phyloP scores from a whole-genome alignment of 2,329 filamentous ascomycete genomes.

The Tolypocladium capitatum region DNA sequence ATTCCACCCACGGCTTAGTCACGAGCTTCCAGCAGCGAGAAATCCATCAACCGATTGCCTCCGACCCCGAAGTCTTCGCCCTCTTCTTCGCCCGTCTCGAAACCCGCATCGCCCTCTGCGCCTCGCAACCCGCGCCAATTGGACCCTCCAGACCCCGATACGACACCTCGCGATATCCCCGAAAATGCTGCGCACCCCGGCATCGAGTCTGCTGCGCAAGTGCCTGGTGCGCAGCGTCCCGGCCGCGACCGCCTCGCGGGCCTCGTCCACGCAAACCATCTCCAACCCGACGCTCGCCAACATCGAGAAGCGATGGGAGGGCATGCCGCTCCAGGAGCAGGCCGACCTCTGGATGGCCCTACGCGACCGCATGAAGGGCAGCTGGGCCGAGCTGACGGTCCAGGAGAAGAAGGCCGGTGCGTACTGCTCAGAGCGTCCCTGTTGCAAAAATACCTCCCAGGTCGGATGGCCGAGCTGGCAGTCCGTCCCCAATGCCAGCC shows the following conservation, averaged over 20 bases:
- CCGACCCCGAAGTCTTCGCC: constrained; percentile 10
- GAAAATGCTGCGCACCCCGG: constrained; percentile 42
- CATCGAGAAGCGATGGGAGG: constrained; percentile 99
- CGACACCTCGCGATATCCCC: constrained; percentile 8
- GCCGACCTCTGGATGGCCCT: constrained; percentile 98
- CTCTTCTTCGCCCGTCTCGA: constrained; percentile 10
- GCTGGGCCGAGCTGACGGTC: constrained; percentile 88
- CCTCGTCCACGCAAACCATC: constrained; percentile 74
- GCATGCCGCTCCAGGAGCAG: constrained; percentile 96
- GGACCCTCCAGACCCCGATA: constrained; percentile 10
- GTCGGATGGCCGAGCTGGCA: constrained; percentile 12
- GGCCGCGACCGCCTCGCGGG: constrained; percentile 33
- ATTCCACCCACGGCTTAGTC: constrained; percentile 1
- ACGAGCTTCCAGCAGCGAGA: constrained; percentile 2
- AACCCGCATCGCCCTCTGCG: constrained; percentile 2
- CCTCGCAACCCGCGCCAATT: constrained; percentile 19
- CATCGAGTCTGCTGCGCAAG: constrained; percentile 39
- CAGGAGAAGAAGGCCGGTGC: constrained; percentile 99
- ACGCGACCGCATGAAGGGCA: constrained; percentile 95
- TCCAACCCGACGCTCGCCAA: constrained; percentile 94
- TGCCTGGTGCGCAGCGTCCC: constrained; percentile 28
- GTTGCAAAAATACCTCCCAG: constrained; percentile 20
- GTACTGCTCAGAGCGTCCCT: constrained; percentile 18
- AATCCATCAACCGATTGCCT: constrained; percentile 18
- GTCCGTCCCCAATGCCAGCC: constrained; percentile 3